Percentiles rank a stretch among this genome's conserved stretches.
Conservation (phyloP, 768 basidiomycete species). For the Roridomyces roridus region DNA sequence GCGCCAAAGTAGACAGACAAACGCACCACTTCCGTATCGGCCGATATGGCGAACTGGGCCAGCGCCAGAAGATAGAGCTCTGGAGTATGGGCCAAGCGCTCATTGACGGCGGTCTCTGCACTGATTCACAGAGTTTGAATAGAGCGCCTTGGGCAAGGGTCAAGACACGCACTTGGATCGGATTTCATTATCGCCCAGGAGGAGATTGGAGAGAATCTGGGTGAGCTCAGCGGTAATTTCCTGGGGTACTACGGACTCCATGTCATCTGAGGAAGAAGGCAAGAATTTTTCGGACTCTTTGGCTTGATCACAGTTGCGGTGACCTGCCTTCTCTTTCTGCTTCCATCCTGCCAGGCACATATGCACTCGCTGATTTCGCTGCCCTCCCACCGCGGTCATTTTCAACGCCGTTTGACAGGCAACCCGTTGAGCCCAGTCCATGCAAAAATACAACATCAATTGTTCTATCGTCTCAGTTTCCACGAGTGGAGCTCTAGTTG, state of each 20-base stretch:
- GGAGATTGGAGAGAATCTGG: slow-evolving; percentile 85
- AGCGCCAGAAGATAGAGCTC: slow-evolving; percentile 82
- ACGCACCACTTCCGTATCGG: slow-evolving; percentile 82
- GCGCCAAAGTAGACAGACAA: background rate
- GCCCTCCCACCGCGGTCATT: no score
- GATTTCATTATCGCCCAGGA: slow-evolving; percentile 84
- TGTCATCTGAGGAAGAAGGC: slow-evolving; percentile 24
- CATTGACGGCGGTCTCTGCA: slow-evolving; percentile 84
- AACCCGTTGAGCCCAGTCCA: no score
- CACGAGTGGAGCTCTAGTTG: no score
- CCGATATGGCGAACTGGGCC: slow-evolving; percentile 77
- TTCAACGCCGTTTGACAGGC: no score
- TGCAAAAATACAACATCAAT: no score
- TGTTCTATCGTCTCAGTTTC: no score
- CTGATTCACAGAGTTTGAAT: slow-evolving; percentile 35
- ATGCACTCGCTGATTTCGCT: no score
- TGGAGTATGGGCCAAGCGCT: slow-evolving; percentile 76
- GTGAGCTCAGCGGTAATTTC: slow-evolving; percentile 80
- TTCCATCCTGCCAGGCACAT: no score
- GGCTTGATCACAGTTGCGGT: no score
- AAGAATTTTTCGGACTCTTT: background rate
- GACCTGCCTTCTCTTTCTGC: no score
- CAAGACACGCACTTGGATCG: slow-evolving; percentile 61
- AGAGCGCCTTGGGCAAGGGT: background rate
- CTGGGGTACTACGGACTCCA: slow-evolving; percentile 62